phyloP scores from a whole-genome alignment of 2,329 filamentous ascomycete species.

The Cytospora mali region DNA sequence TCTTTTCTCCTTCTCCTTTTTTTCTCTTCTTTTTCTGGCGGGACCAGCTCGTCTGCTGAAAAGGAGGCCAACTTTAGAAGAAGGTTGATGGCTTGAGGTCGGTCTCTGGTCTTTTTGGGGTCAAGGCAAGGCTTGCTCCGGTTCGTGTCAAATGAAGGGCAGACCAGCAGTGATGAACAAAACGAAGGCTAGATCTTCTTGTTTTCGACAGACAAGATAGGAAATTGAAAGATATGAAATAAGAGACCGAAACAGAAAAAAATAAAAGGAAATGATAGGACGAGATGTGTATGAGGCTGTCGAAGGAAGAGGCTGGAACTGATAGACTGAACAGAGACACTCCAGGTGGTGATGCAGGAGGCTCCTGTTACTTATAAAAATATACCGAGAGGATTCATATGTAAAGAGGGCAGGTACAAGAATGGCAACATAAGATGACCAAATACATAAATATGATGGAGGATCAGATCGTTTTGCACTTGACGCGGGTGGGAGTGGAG shows the following conservation, averaged over 20 bases:
- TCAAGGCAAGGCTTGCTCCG: constrained; percentile 22
- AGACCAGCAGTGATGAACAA: constrained; percentile 19
- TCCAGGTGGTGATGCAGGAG: constrained; percentile 13
- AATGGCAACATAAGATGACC: constrained; percentile 23
- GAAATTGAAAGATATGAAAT: constrained; percentile 22
- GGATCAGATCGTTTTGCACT: constrained; percentile 11
- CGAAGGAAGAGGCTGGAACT: constrained; percentile 25
- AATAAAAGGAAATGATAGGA: constrained; percentile 24
- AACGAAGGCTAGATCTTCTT: constrained; percentile 20
- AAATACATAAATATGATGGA: constrained; percentile 23
- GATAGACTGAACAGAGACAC: constrained; percentile 17
- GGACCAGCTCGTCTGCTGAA: constrained; percentile 19
- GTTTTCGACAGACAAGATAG: constrained; percentile 7
- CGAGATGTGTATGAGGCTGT: constrained; percentile 24
- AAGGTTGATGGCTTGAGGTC: constrained; percentile 6
- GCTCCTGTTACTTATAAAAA: constrained; percentile 25
- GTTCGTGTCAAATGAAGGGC: constrained; percentile 27
- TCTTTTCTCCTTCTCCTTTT: too few relatives aligned
- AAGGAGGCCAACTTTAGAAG: constrained; percentile 10
- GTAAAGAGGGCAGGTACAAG: constrained; percentile 11
- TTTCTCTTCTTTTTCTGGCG: constrained; percentile 19
- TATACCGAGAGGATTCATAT: constrained; percentile 22
- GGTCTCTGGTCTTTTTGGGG: constrained; percentile 20
- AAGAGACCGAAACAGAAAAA: constrained; percentile 21
- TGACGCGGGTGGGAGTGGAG: constrained; percentile 2